A percentile compares a stretch with the other conserved stretches of the same genome.
Evolutionary conservation across 768 basidiomycete species (phyloP).

Genomic region (Mycena epipterygia): DNA sequence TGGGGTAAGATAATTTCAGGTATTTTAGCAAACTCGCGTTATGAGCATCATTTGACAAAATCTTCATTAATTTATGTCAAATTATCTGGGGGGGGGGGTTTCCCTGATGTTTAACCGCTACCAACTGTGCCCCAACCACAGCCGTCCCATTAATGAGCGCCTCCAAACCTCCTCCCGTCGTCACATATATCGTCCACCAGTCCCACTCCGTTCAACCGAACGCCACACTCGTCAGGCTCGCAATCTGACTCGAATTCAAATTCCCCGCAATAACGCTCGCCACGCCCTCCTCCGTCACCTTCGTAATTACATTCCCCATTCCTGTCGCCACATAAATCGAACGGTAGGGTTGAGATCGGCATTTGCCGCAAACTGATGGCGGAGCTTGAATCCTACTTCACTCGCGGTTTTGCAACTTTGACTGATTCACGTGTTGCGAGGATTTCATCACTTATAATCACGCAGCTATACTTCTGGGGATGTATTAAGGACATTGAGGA

Average conservation of each 20-base stretch:
- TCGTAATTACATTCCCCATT: slow-evolving; percentile 24
- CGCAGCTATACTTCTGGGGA: no score
- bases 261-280: slow-evolving; percentile 24
- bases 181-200: slow-evolving; percentile 24
- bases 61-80: no score
- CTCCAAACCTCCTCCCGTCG: slow-evolving; percentile 24
- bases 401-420: no score
- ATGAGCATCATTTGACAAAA: no score
- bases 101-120: slow-evolving; percentile 26
- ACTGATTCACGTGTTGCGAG: no score
- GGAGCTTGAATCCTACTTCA: no score
- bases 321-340: slow-evolving; percentile 24
- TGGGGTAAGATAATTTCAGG: no score
- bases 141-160: slow-evolving; percentile 24
- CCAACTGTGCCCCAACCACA: slow-evolving; percentile 26
- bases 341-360: no score
- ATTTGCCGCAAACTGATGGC: slow-evolving; percentile 20
- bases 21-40: no score
- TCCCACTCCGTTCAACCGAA: slow-evolving; percentile 23
- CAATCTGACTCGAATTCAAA: slow-evolving; percentile 26
- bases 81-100: no score
- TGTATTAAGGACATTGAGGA: no score
- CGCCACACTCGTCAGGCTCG: slow-evolving; percentile 20
- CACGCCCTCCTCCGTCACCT: slow-evolving; percentile 21
- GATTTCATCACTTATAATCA: no score